Evolutionary conservation across 2,329 filamentous ascomycete genomes (phyloP).

Genomic region (Clonostachys sp.): DNA sequence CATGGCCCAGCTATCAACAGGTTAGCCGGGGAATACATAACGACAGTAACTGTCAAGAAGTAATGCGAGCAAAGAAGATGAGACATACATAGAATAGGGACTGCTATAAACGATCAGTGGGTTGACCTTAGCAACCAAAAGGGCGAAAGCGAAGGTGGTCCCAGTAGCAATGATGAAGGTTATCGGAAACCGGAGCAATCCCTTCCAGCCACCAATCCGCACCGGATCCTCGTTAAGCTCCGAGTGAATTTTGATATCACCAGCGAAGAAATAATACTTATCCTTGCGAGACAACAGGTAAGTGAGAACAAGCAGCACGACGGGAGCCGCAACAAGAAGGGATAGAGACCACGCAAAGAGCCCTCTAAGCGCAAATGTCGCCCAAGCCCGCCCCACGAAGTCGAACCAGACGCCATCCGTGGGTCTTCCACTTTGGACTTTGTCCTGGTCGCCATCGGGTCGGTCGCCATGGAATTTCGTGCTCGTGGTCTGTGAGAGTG

Average conservation of each 20-base stretch:
- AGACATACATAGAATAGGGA: constrained; percentile 64
- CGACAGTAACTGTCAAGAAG: not conserved
- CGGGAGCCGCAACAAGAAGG: constrained; percentile 72
- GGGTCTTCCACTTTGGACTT: constrained; percentile 62
- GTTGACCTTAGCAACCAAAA: constrained; percentile 77
- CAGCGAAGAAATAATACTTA: constrained; percentile 85
- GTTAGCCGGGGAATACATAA: not conserved
- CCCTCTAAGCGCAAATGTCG: constrained; percentile 72
- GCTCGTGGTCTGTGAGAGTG: constrained; percentile 64
- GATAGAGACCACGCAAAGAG: constrained; percentile 87
- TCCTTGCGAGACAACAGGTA: constrained; percentile 65
- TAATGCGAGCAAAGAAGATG: too few relatives aligned
- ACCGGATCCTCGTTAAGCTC: constrained; percentile 59
- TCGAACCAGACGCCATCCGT: constrained; percentile 89
- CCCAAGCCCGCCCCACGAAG: constrained; percentile 75
- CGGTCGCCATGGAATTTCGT: constrained; percentile 59
- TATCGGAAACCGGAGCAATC: constrained; percentile 80
- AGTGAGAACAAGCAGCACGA: constrained; percentile 66
- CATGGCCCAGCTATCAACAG: constrained; percentile 64
- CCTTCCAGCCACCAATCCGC: constrained; percentile 69
- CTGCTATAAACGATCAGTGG: constrained; percentile 90
- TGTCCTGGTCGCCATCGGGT: constrained; percentile 49
- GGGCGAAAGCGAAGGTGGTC: constrained; percentile 67
- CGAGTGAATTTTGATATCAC: constrained; percentile 46
- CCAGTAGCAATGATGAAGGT: constrained; percentile 64